These are phyloP conservation scores for Neoboletus subvelutipes DNA, from an alignment of 768 basidiomycete genomes.

Conservation along the genomic window DNA sequence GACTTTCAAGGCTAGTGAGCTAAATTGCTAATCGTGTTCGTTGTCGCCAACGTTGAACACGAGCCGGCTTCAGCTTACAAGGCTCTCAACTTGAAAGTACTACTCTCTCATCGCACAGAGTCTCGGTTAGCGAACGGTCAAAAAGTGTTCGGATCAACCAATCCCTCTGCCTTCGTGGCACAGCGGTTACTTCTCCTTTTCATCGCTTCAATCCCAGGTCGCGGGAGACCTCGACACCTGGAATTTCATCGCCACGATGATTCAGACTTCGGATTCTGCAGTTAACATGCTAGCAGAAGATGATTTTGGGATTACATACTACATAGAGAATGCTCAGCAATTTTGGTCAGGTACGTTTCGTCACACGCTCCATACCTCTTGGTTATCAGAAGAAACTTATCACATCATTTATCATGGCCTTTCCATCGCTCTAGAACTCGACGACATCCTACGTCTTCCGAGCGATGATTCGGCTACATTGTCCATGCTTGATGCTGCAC, in stretches of 20 bases:
- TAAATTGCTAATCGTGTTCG: not conserved
- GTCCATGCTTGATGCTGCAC: constrained; percentile 70
- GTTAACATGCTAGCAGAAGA: constrained; percentile 44
- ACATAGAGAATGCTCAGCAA: constrained; percentile 80
- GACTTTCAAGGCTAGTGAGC: not conserved
- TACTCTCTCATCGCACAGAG: not conserved
- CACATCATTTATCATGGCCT: not conserved
- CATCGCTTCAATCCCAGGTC: constrained; percentile 4
- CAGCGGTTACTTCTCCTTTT: constrained; percentile 6
- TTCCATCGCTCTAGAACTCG: constrained; percentile 63
- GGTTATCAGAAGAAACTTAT: constrained; percentile 5
- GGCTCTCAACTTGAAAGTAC: not conserved
- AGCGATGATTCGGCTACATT: constrained; percentile 60
- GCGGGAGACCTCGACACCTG: constrained; percentile 4
- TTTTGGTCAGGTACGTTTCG: constrained; percentile 80
- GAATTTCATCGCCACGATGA: constrained; percentile 8
- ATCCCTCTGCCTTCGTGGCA: not conserved
- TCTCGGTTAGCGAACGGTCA: not conserved
- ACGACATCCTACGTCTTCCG: constrained; percentile 73
- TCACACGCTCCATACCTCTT: constrained; percentile 2
- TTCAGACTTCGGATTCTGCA: constrained; percentile 17
- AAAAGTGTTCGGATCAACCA: not conserved
- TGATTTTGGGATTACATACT: constrained; percentile 76
- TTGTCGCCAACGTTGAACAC: constrained; percentile 10
- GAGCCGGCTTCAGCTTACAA: not conserved